These are phyloP conservation scores for Gossypium australe DNA, from an alignment of 345 rosid genomes.

Conservation along the genomic window DNA sequence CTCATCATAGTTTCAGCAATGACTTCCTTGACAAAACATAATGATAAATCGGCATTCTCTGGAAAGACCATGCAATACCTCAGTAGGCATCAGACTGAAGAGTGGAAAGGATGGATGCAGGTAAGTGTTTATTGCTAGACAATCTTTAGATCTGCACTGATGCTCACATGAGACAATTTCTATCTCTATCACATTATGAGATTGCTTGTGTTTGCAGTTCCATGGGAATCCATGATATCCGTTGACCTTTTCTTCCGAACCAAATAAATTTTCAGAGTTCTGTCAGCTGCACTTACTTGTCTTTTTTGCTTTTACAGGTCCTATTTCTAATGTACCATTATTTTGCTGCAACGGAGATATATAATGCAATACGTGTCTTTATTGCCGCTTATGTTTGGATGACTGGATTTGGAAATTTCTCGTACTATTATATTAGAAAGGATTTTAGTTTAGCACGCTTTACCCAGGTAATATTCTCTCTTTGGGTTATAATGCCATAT, in stretches of 20 bases:
- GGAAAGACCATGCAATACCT: slow-evolving; percentile 82
- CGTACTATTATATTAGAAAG: slow-evolving; percentile 90
- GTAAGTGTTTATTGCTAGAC: slow-evolving; percentile 40
- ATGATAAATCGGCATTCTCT: slow-evolving; percentile 69
- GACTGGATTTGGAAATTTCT: slow-evolving; percentile 86
- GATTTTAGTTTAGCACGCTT: slow-evolving; percentile 93
- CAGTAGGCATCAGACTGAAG: slow-evolving; percentile 28
- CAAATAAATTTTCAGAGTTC: neutral
- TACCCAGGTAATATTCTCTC: slow-evolving; percentile 54
- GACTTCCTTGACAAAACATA: slow-evolving; percentile 85
- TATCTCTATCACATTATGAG: slow-evolving; percentile 6
- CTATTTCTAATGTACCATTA: slow-evolving; percentile 64
- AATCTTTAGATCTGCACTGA: neutral
- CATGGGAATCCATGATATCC: neutral
- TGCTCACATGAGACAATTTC: neutral
- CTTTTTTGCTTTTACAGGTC: slow-evolving; percentile 48
- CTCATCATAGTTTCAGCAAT: slow-evolving; percentile 80
- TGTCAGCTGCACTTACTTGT: slow-evolving; percentile 8
- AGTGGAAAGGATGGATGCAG: slow-evolving; percentile 99
- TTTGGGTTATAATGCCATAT: slow-evolving; percentile 7
- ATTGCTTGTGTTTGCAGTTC: neutral
- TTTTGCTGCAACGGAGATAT: slow-evolving; percentile 45
- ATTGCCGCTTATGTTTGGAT: slow-evolving; percentile 23
- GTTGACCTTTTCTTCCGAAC: neutral
- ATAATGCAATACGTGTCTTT: slow-evolving; percentile 89